Evolutionary conservation across 2,329 filamentous ascomycete species (phyloP), one percentile per base, ranked within the genome.

Genomic region (Ophiocordyceps camponoti-leonardi): DNA sequence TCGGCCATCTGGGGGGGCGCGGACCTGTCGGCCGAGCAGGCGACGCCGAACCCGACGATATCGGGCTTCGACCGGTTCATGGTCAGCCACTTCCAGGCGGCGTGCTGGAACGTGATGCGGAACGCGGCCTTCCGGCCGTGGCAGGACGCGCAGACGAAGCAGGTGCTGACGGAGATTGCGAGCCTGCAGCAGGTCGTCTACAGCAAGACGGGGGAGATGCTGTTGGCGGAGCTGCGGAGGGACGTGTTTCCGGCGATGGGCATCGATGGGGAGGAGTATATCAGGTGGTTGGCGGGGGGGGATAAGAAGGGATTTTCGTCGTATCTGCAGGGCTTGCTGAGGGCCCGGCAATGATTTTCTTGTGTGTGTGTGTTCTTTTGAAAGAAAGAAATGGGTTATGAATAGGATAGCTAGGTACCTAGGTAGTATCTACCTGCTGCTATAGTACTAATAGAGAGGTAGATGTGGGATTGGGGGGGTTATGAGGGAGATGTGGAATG

Each of bases 41-140:
- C 68, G 4, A 68, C 69, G 2, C 67, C 77, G 4, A 60, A 64
- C 12, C 77, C 78, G 12, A 65, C 64, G 18, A 79, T 98, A 26
- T 85, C 88, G 2, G 90, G 92, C 7, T 98, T 98, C 58, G 87
- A 94, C 54, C 75, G 77, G 47, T 96, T 94, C 64, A 83, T 94
- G 63, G 83, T 96, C 48, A 78, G 84, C 41, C 77, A 83, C 20
- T 94, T 98, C 66, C 90, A 94, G 48, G 76, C 84, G 0, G 73
- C 93, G 8, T 88, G 84, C 60, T 98, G 92, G 92, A 83, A 85
- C 39, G 79, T 96, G 7, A 77, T 94, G 33, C 78, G 77, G 37
- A 83, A 88, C 41, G 71, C 82, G 6, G 73, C 73, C 19, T 95
- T 96, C 71, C 83, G 83, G 51, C 78, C 86, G 1, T 79, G 80